Base-by-base conservation (phyloP, 495 filamentous ascomycete genomes). In the Penicillium dipodomyicola region DNA sequence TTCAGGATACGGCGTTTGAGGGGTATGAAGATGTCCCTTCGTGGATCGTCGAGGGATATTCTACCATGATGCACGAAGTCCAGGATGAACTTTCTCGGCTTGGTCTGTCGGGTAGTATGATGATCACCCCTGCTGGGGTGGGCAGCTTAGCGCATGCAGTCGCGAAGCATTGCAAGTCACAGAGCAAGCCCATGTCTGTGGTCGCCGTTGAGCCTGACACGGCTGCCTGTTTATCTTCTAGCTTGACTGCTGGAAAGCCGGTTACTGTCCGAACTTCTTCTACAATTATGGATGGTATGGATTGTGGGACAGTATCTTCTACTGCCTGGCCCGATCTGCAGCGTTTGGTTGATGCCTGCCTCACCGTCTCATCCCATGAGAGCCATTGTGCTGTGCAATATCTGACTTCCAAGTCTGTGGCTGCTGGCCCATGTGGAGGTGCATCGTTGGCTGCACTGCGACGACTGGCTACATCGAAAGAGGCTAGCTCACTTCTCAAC, bases 1-100 rank as follows among this genome's bases (percentile, higher is more conserved):
- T 90, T 11, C 80, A 86, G 71, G 87, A 89, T 63, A 83, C 79
- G 9, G 77, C 82, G 1, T 87, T 85, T 64, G 73, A 77, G 1
- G 82, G 79, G 1, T 87, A 87, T 56, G 77, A 84, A 49, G 72
- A 84, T 51, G 78, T 90, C 2, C 85, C 87, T 0, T 52, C 80
- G 62, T 90, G 86, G 86, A 85, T 90, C 27, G 82, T 88, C 1
- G 85, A 89, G 14, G 88, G 88, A 5, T 91, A 91, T 61, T 77
- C 75, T 12, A 88, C 86, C 0, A 83, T 89, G 81, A 72, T 90
- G 60, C 51, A 63, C 4, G 88, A 91, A 65, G 72, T 77, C 4
- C 85, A 88, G 25, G 67, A 71, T 9, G 83, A 87, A 59, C 57
- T 86, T 25, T 51, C 59, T 4, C 56, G 64, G 11, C 27, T 69